These are phyloP conservation scores for Penicillium roqueforti DNA, from an alignment of 495 filamentous ascomycete genomes.

Conservation along the genomic window DNA sequence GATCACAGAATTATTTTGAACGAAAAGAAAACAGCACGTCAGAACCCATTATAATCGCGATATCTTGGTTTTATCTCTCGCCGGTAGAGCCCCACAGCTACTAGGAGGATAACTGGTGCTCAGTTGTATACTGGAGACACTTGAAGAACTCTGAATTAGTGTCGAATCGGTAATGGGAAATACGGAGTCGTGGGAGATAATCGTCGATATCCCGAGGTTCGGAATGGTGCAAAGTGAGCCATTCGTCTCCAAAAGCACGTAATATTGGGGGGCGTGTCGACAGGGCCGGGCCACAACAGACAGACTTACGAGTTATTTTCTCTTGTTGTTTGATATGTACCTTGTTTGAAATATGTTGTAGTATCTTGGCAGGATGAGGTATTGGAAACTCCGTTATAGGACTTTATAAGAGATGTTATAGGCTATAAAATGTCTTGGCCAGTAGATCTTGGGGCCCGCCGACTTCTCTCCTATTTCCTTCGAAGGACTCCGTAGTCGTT, in stretches of 20 bases:
- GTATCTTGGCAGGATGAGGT: not conserved
- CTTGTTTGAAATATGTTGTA: too few species aligned
- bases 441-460: too few species aligned
- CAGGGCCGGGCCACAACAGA: not conserved
- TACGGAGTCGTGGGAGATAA: not conserved
- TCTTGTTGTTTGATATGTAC: too few species aligned
- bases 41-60: slow-evolving; percentile 16
- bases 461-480: too few species aligned
- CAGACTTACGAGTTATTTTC: not conserved
- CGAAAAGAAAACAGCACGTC: slow-evolving; percentile 12
- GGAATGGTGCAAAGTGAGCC: not conserved
- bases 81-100: not conserved
- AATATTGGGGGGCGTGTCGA: not conserved
- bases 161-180: not conserved
- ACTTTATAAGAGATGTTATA: not conserved
- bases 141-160: not conserved
- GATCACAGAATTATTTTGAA: not conserved
- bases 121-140: not conserved
- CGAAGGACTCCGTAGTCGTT: too few species aligned
- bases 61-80: not conserved
- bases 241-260: not conserved
- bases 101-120: not conserved
- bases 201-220: not conserved
- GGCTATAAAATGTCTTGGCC: not conserved
- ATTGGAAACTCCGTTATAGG: not conserved